A percentile compares a stretch with the other conserved stretches of the same genome.
Evolutionary conservation across 768 basidiomycete genomes (phyloP).

Genomic region (Cantharellus cinnabarinus): DNA sequence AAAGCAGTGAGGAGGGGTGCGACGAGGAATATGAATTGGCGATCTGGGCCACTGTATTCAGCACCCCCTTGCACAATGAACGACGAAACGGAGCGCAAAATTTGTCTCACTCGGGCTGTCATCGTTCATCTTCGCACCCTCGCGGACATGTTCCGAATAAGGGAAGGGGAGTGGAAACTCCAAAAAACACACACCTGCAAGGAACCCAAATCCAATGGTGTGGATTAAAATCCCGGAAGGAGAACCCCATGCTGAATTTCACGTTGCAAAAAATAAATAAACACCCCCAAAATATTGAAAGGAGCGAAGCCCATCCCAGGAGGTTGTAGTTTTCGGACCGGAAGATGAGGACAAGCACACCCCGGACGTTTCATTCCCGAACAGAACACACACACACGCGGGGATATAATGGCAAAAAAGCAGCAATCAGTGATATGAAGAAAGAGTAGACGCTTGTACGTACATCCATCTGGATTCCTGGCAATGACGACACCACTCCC

Average conservation of each 20-base stretch:
- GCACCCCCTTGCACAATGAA: too few relatives aligned
- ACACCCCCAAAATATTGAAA: neutral
- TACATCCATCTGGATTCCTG: constrained; percentile 1
- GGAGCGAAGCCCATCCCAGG: neutral
- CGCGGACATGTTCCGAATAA: neutral
- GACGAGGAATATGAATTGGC: too few relatives aligned
- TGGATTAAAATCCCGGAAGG: constrained; percentile 3
- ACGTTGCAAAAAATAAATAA: neutral
- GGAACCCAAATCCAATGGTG: constrained; percentile 3
- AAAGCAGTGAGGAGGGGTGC: too few relatives aligned
- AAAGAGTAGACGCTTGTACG: neutral
- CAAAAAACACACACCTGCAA: neutral
- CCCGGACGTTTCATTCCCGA: neutral
- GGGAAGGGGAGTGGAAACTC: neutral
- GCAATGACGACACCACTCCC: constrained; percentile 4
- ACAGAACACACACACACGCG: too few relatives aligned
- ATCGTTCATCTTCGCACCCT: too few relatives aligned
- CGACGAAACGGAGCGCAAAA: too few relatives aligned
- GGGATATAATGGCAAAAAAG: neutral
- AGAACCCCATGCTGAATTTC: neutral
- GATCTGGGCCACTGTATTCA: too few relatives aligned
- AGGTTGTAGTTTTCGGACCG: neutral
- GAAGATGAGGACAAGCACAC: neutral
- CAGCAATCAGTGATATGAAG: neutral
- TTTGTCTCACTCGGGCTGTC: too few relatives aligned